Conservation (phyloP, 2,329 filamentous ascomycete species). For the Hypoxylon sp. region DNA sequence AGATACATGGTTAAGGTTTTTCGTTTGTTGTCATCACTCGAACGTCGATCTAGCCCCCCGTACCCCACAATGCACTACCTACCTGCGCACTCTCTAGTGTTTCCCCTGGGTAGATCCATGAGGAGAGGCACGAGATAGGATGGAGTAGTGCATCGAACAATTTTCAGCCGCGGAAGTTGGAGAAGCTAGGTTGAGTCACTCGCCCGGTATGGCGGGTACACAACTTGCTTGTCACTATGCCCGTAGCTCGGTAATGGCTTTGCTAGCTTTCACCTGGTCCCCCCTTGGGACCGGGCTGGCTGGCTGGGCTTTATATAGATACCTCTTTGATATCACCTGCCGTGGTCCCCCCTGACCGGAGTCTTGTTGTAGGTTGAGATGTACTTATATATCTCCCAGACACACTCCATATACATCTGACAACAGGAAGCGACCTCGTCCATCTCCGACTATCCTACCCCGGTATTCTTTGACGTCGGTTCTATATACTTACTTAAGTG, state of each 20-base stretch:
- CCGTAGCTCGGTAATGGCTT: constrained; percentile 31
- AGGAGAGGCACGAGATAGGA: constrained; percentile 23
- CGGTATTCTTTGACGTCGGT: constrained; percentile 2
- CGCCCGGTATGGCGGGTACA: constrained; percentile 29
- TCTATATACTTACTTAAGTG: not conserved
- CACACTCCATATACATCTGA: no score
- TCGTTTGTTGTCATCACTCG: constrained; percentile 31
- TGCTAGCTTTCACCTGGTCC: constrained; percentile 12
- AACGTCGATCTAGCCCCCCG: constrained; percentile 35
- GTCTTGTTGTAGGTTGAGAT: constrained; percentile 17
- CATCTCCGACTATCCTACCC: constrained; percentile 5
- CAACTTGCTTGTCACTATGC: constrained; percentile 1
- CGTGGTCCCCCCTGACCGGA: constrained; percentile 6
- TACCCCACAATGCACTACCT: constrained; percentile 27
- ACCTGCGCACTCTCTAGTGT: no score
- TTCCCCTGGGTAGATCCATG: constrained; percentile 8
- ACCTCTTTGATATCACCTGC: constrained; percentile 15
- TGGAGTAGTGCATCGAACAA: constrained; percentile 1
- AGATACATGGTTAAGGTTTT: constrained; percentile 25
- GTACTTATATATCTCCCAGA: constrained; percentile 1
- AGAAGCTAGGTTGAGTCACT: constrained; percentile 13
- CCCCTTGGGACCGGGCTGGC: constrained; percentile 10
- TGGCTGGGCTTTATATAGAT: constrained; percentile 19
- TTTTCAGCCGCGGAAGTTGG: constrained; percentile 29
- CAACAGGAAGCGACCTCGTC: no score